Percentiles rank a stretch among this genome's conserved stretches.
phyloP scores from a whole-genome alignment of 1,284 basidiomycete species.

The Heterobasidion annosum region DNA sequence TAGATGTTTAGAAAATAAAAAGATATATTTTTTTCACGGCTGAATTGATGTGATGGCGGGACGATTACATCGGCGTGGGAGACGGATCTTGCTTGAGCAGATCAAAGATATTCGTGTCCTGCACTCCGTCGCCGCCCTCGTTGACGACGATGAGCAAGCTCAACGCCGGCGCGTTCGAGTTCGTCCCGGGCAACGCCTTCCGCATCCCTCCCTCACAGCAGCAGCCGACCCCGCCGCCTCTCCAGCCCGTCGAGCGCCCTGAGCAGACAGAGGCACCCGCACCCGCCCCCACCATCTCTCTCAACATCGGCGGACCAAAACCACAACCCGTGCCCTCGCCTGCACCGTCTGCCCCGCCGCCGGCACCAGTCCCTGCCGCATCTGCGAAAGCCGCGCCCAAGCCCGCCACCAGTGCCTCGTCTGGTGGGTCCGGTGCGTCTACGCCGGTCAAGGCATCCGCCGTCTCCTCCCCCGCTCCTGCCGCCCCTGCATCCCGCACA shows the following conservation, averaged over 20 bases:
- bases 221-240: slow-evolving; percentile 22
- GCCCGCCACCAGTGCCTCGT: slow-evolving; percentile 15
- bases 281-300: slow-evolving; percentile 43
- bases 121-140: too few relatives aligned
- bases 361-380: neutral
- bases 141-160: slow-evolving; percentile 53
- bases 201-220: slow-evolving; percentile 17
- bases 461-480: slow-evolving; percentile 5
- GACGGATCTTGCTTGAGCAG: too few relatives aligned
- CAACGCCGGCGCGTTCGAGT: slow-evolving; percentile 78
- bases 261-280: slow-evolving; percentile 30
- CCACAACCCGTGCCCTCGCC: slow-evolving; percentile 22
- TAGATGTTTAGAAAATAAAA: too few relatives aligned
- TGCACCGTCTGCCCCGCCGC: slow-evolving; percentile 16
- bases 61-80: too few relatives aligned
- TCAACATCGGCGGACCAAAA: slow-evolving; percentile 51
- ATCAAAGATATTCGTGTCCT: too few relatives aligned
- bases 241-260: slow-evolving; percentile 45
- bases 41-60: too few relatives aligned
- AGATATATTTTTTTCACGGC: too few relatives aligned
- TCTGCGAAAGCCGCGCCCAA: slow-evolving; percentile 14
- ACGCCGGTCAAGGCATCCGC: slow-evolving; percentile 15
- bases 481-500: slow-evolving; percentile 37
- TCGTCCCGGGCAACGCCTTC: slow-evolving; percentile 70
- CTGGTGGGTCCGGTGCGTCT: slow-evolving; percentile 12